Conservation (phyloP, 768 basidiomycete genomes). For the Sutorius australiensis region DNA sequence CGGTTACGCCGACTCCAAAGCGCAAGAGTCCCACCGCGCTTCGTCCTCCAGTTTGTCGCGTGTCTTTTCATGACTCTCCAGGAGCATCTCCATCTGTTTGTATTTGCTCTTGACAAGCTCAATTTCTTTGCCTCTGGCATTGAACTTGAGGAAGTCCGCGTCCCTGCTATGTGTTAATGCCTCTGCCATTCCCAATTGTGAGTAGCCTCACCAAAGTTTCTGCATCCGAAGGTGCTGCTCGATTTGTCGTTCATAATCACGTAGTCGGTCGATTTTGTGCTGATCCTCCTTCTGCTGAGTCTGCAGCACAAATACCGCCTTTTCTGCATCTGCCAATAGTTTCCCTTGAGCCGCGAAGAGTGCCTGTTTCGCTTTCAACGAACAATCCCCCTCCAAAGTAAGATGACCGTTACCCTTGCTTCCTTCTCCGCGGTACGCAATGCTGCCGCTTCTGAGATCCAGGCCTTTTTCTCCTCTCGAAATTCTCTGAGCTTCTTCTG, state of each 20-base stretch:
- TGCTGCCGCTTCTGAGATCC: constrained; percentile 65
- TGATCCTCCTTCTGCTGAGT: constrained; percentile 74
- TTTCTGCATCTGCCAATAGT: constrained; percentile 63
- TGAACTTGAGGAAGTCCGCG: constrained; percentile 66
- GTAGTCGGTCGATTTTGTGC: constrained; percentile 75
- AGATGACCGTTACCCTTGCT: constrained; percentile 44
- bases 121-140: constrained; percentile 58
- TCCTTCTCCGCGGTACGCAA: constrained; percentile 72
- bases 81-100: constrained; percentile 61
- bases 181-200: background rate
- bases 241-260: constrained; percentile 85
- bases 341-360: constrained; percentile 66
- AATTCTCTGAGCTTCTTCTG: constrained; percentile 71
- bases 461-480: constrained; percentile 75
- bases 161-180: constrained; percentile 49
- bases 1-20: background rate
- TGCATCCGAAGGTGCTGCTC: constrained; percentile 76
- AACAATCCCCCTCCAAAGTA: background rate
- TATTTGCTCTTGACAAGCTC: constrained; percentile 52
- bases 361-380: constrained; percentile 38
- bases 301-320: constrained; percentile 65
- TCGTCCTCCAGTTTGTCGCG: constrained; percentile 53
- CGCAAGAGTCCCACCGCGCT: constrained; percentile 45
- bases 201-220: constrained; percentile 61
- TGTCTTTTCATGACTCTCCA: constrained; percentile 55